phyloP scores from a whole-genome alignment of 139 green algal genomes.

The Picochlorum sp. region DNA sequence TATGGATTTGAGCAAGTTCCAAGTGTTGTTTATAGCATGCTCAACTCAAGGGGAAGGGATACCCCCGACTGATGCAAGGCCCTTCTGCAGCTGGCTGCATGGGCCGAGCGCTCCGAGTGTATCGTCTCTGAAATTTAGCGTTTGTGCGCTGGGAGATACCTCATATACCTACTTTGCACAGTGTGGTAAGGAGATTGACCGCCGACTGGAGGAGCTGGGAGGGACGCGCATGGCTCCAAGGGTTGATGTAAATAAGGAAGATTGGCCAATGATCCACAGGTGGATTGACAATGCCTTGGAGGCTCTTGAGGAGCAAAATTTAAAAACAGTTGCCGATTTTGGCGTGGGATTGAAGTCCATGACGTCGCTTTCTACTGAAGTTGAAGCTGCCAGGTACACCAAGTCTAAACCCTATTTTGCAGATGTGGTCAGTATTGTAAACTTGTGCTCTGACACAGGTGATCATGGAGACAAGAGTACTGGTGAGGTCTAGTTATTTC shows the following conservation, averaged over 20 bases:
- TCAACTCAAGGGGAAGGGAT: slow-evolving; percentile 87
- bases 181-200: slow-evolving; percentile 67
- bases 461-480: slow-evolving; percentile 68
- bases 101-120: slow-evolving; percentile 30
- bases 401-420: slow-evolving; percentile 55
- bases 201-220: slow-evolving; percentile 35
- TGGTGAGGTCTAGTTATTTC: no score
- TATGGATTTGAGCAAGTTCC: slow-evolving; percentile 27
- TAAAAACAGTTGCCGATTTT: slow-evolving; percentile 26
- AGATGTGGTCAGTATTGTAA: slow-evolving; percentile 43
- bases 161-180: slow-evolving; percentile 79
- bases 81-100: slow-evolving; percentile 77
- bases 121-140: slow-evolving; percentile 33
- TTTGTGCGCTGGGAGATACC: slow-evolving; percentile 74
- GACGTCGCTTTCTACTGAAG: neutral
- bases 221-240: slow-evolving; percentile 23
- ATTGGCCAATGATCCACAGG: slow-evolving; percentile 56
- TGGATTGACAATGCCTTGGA: slow-evolving; percentile 48
- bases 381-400: slow-evolving; percentile 30
- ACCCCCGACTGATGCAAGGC: slow-evolving; percentile 63
- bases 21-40: slow-evolving; percentile 61
- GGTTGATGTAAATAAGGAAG: slow-evolving; percentile 69
- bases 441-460: slow-evolving; percentile 38
- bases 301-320: slow-evolving; percentile 22
- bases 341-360: slow-evolving; percentile 24